Evolutionary conservation across 148 eudicot genomes (phyloP), one percentile per base, ranked within the genome.

Genomic region (Salicornia ramosissima): DNA sequence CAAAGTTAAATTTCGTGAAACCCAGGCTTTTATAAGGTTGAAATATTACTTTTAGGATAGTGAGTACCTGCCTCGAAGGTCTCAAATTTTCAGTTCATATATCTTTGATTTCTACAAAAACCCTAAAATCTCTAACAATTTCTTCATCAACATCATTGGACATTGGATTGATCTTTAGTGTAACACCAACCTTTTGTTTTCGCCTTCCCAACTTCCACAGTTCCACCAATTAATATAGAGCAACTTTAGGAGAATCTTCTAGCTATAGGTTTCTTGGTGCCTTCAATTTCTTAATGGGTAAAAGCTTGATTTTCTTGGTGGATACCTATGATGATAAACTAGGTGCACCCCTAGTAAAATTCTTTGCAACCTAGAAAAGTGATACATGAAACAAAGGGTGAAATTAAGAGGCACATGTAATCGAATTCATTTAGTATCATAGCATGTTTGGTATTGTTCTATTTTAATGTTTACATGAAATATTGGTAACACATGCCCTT

Each of bases 261-360:
- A 22, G 25, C 18, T 21, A 40, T 74, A 75, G 72, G 68, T 87
- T 88, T 25, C 87, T 76, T 69, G 83, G 78, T 9, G 82, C 75
- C 77, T 83, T 90, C 91, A 85, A 85, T 72, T 81, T 90, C 45
- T 82, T 92, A 16, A 87, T 74, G 64, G 97, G 89, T 61, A 87
- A 83, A 29, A 89, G 74, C 53, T 86, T 85, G 11, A 88, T 78
- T 66, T 87, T 85, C 70, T 76, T 73, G 75, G 74, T 74, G 61
- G 83, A 68, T 59, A 74, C 52, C 29, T 71, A 60, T 60, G 74
- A 36, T 19, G 81, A 71, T 30, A 80, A 79, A 56, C 75, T 70
- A 72, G 79, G 52, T 29, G 80, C 75, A 53, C 97, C 97, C 79
- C 96, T 83, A 0, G 76, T 75, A 52, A 90, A 82, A 65, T 74